A percentile compares a stretch with the other conserved stretches of the same genome.
phyloP scores from a whole-genome alignment of 495 filamentous ascomycete genomes.

The Barbatosphaeria neglecta region DNA sequence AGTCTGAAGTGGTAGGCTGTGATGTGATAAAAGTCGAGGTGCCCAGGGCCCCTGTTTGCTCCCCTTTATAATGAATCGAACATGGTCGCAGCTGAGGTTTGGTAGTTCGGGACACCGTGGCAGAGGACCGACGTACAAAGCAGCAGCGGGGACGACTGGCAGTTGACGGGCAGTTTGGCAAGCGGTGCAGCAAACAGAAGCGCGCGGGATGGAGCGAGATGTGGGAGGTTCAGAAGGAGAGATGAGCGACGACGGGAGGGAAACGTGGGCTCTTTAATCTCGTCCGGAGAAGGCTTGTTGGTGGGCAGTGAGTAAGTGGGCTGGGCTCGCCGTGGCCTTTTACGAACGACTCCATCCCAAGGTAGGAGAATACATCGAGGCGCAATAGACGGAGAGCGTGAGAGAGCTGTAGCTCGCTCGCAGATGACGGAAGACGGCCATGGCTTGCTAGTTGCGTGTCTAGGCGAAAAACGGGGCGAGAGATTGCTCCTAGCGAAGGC shows the following conservation, averaged over 20 bases:
- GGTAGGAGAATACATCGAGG: background rate
- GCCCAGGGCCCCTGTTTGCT: background rate
- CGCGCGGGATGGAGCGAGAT: background rate
- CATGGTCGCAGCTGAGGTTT: background rate
- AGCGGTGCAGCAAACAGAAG: too few relatives aligned
- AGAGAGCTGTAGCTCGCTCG: conserved; percentile 2
- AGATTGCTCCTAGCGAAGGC: background rate
- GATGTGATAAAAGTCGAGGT: too few relatives aligned
- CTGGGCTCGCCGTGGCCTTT: background rate
- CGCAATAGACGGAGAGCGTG: background rate
- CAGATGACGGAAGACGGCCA: conserved; percentile 3
- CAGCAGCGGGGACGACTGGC: too few relatives aligned
- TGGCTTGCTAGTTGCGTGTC: conserved; percentile 3
- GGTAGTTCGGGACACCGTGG: background rate
- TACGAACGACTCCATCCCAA: background rate
- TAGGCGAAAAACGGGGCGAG: conserved; percentile 11
- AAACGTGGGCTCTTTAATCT: background rate
- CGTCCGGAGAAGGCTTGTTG: background rate
- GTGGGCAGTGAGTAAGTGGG: background rate
- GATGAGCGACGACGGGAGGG: background rate
- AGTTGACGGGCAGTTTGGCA: too few relatives aligned
- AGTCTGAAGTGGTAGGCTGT: too few relatives aligned
- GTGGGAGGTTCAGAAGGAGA: background rate
- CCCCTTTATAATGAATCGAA: background rate
- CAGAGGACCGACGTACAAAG: too few relatives aligned